phyloP scores from a whole-genome alignment of 2,329 filamentous ascomycete genomes.

The Apiospora arundinis region DNA sequence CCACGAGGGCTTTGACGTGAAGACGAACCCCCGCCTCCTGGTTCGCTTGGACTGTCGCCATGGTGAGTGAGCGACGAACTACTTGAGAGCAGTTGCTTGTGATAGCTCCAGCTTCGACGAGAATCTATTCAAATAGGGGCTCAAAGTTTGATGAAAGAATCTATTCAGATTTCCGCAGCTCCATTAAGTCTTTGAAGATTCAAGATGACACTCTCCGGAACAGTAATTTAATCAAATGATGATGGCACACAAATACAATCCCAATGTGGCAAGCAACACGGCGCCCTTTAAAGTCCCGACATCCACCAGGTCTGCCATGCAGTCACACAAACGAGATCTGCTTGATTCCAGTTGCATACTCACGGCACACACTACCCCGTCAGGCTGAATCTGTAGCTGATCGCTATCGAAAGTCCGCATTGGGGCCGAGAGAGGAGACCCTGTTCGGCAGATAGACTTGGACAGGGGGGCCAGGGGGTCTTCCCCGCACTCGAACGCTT shows the following conservation, averaged over 20 bases:
- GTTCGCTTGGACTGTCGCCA: not conserved
- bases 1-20: conserved; percentile 31
- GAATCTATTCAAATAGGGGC: not conserved
- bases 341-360: not conserved
- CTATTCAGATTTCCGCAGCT: too few species aligned
- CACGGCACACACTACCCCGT: not conserved
- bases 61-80: too few species aligned
- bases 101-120: too few species aligned
- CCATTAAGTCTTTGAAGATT: too few species aligned
- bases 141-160: not conserved
- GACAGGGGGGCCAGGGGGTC: not conserved
- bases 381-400: not conserved
- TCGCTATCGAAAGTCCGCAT: not conserved
- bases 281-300: conserved; percentile 12
- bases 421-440: not conserved
- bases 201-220: too few species aligned
- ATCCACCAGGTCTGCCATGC: not conserved
- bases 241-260: not conserved
- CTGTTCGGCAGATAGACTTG: conserved; percentile 1
- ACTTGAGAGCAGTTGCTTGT: too few species aligned
- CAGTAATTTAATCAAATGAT: too few species aligned
- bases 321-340: not conserved
- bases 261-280: not conserved
- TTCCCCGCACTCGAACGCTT: not conserved
- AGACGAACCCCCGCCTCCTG: not conserved